Evolutionary conservation across 139 green algal species (phyloP).

Genomic region (Edaphochlamys debaryana): DNA sequence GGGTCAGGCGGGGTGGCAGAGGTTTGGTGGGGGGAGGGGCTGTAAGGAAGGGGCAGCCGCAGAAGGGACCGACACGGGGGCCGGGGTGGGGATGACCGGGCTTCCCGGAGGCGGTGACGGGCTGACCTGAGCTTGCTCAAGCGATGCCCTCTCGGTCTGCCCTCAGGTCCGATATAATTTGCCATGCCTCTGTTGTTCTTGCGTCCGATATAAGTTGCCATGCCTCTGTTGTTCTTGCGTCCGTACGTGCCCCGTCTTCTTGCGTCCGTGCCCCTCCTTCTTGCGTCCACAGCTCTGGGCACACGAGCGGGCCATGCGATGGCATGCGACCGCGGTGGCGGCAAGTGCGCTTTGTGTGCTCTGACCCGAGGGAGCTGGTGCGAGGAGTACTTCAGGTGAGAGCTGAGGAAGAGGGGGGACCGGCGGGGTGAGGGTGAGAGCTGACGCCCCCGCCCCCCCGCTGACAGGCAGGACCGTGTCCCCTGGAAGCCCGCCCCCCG

Average conservation of each 20-base stretch:
- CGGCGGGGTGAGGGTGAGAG: not conserved
- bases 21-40: too few species aligned
- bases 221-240: too few species aligned
- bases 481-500: constrained; percentile 31
- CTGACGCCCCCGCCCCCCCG: not conserved
- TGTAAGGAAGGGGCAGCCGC: too few species aligned
- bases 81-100: not conserved
- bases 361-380: constrained; percentile 15
- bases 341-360: constrained; percentile 17
- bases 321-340: constrained; percentile 13
- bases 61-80: not conserved
- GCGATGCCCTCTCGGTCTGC: not conserved
- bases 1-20: too few species aligned
- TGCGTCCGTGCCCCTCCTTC: too few species aligned
- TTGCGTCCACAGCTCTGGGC: not conserved
- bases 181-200: not conserved
- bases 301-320: not conserved
- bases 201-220: not conserved
- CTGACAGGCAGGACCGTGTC: constrained; percentile 8
- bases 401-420: too few species aligned
- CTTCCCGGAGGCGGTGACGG: too few species aligned
- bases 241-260: too few species aligned
- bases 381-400: too few species aligned
- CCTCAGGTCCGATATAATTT: not conserved
- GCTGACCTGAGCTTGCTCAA: too few species aligned